Base-by-base conservation (phyloP, 2,329 filamentous ascomycete genomes). In the Salinomyces thailandicus region DNA sequence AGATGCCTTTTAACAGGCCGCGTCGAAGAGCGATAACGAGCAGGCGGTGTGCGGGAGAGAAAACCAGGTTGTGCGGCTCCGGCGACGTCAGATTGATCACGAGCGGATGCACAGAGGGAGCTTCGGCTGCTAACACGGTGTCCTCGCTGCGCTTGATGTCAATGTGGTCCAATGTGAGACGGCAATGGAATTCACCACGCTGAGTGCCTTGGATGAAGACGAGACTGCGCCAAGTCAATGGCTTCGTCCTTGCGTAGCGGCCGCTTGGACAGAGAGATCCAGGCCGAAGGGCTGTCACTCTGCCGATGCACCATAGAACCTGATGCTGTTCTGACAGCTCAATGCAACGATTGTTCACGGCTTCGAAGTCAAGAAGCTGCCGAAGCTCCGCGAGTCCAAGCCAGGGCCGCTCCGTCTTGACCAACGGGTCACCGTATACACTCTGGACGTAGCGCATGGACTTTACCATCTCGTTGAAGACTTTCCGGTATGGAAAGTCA, bases 1-100 rank as follows among this genome's bases (percentile, higher is more conserved):
- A 13, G 9, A 32, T 18, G 16, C 30, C 30, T 18, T 32, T 8
- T 5, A 32, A 7, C 8, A 32, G 5, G 8, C 30, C 30, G 16
- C 30, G 30, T 9, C 30, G 30, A 7, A 32, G 30, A 16, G 30
- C 30, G 18, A 32, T 32, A 11, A 32, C 30, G 7, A 32, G 30
- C 7, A 32, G 30, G 11, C 30, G 30, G 16, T 32, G 30, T 8
- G 16, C 30, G 5, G 30, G 30, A 15, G 30, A 32, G 30, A 32
- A 32, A 13, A 32, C 16, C 8, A 32, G 30, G 16, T 32, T 32
- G 13, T 18, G 11, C 9, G 30, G 16, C 13, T 32, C 11, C 5
- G 30, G 16, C 13, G 30, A 16, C 5, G 16, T 8, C 16, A 32
- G 16, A 17, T 18, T 5, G 16, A 32, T 7, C 9, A n/a, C 7